Conservation (phyloP, 2,329 filamentous ascomycete genomes). For the Botrytis cinerea region DNA sequence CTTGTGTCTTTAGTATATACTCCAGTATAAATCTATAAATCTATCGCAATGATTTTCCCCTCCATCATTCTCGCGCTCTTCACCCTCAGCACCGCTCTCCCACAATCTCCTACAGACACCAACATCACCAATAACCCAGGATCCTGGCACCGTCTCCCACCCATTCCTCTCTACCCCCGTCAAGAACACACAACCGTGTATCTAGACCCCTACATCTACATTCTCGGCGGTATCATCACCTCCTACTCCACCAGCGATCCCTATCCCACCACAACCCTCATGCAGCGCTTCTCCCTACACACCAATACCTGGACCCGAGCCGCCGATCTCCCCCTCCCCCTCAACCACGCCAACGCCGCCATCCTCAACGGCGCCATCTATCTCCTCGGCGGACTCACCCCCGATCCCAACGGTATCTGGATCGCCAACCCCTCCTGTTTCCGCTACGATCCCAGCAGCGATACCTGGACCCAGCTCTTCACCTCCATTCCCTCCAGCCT, state of each 20-base stretch:
- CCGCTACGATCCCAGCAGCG: conserved; percentile 23
- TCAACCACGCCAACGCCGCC: conserved; percentile 46
- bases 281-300: conserved; percentile 43
- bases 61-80: neutral
- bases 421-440: conserved; percentile 23
- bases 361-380: conserved; percentile 44
- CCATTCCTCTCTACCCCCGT: conserved; percentile 24
- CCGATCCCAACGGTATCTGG: conserved; percentile 11
- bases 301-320: conserved; percentile 39
- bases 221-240: conserved; percentile 28
- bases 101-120: neutral
- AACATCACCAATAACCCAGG: neutral
- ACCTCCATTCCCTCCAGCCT: conserved; percentile 34
- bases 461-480: conserved; percentile 21
- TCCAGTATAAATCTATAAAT: neutral
- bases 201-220: conserved; percentile 23
- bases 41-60: neutral
- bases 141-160: conserved; percentile 10
- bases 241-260: neutral
- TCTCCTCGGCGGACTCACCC: conserved; percentile 44
- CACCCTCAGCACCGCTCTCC: neutral
- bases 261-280: conserved; percentile 27
- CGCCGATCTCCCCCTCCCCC: conserved; percentile 37
- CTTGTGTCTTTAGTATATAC: neutral
- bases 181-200: conserved; percentile 30